Conservation (phyloP, 2,329 filamentous ascomycete genomes). For the Cercospora zeae-maydis region DNA sequence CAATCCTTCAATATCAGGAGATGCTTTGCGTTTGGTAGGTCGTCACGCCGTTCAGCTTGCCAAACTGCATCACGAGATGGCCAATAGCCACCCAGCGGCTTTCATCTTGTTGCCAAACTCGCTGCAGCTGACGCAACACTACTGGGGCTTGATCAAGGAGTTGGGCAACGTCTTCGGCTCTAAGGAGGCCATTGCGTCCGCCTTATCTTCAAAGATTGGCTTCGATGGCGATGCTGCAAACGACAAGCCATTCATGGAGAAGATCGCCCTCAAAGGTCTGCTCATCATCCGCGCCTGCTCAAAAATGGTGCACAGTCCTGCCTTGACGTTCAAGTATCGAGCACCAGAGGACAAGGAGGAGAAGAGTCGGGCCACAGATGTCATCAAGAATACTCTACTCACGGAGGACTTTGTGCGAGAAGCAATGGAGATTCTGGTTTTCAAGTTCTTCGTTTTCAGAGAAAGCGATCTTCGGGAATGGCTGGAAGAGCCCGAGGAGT, state of each 20-base stretch:
- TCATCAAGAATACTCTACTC: slow-evolving; percentile 71
- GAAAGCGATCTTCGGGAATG: slow-evolving; percentile 82
- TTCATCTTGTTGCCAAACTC: slow-evolving; percentile 81
- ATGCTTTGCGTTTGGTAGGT: slow-evolving; percentile 54
- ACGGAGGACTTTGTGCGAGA: slow-evolving; percentile 72
- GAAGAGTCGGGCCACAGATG: slow-evolving; percentile 63
- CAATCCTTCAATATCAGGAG: slow-evolving; percentile 10
- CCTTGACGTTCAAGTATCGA: slow-evolving; percentile 79
- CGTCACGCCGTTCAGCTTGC: slow-evolving; percentile 87
- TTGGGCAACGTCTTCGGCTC: slow-evolving; percentile 72
- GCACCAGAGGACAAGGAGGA: slow-evolving; percentile 71
- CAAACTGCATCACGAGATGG: slow-evolving; percentile 87
- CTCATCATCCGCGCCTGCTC: slow-evolving; percentile 77
- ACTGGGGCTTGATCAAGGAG: slow-evolving; percentile 77
- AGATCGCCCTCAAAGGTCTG: slow-evolving; percentile 76
- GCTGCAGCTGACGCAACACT: slow-evolving; percentile 70
- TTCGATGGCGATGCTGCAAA: slow-evolving; percentile 45
- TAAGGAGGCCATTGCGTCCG: slow-evolving; percentile 38
- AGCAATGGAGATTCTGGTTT: slow-evolving; percentile 80
- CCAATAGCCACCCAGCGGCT: slow-evolving; percentile 71
- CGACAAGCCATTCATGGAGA: slow-evolving; percentile 56
- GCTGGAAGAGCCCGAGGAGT: slow-evolving; percentile 92
- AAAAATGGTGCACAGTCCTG: slow-evolving; percentile 77
- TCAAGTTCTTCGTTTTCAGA: slow-evolving; percentile 82
- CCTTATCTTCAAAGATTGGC: slow-evolving; percentile 41